phyloP scores from a whole-genome alignment of 352 stramenopile species.

The Phytophthora quininea region DNA sequence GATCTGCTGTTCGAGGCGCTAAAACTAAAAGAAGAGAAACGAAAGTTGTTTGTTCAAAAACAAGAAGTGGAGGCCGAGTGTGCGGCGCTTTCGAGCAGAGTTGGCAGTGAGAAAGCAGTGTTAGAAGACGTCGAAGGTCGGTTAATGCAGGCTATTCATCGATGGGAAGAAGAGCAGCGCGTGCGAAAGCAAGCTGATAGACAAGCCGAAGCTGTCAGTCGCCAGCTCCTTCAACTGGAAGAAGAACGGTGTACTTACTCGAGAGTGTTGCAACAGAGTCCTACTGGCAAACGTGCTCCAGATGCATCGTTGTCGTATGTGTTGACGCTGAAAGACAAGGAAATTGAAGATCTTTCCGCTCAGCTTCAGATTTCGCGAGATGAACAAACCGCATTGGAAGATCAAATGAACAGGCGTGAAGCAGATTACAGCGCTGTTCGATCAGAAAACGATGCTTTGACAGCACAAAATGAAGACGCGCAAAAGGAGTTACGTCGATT shows the following conservation, averaged over 20 bases:
- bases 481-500: slow-evolving; percentile 9
- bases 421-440: slow-evolving; percentile 2
- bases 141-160: slow-evolving; percentile 56
- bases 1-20: slow-evolving; percentile 49
- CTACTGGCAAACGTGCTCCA: slow-evolving; percentile 35
- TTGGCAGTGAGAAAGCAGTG: slow-evolving; percentile 58
- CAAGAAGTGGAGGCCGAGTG: slow-evolving; percentile 29
- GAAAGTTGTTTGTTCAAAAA: slow-evolving; percentile 35
- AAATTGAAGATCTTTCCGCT: slow-evolving; percentile 32
- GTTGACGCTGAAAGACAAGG: slow-evolving; percentile 61
- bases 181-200: slow-evolving; percentile 42
- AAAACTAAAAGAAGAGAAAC: slow-evolving; percentile 57
- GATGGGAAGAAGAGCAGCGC: slow-evolving; percentile 60
- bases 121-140: slow-evolving; percentile 63
- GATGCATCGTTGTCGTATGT: slow-evolving; percentile 44
- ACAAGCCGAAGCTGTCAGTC: slow-evolving; percentile 34
- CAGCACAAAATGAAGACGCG: neutral
- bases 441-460: slow-evolving; percentile 22
- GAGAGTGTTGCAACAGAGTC: slow-evolving; percentile 43
- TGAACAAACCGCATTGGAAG: slow-evolving; percentile 1
- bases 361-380: slow-evolving; percentile 7
- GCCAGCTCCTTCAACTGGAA: slow-evolving; percentile 54
- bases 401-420: slow-evolving; percentile 15
- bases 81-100: slow-evolving; percentile 30
- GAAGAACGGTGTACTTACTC: slow-evolving; percentile 59